These are phyloP conservation scores for Syncephalis plumigaleata DNA, from an alignment of 371 early-diverging fungal genomes.

Conservation along the genomic window DNA sequence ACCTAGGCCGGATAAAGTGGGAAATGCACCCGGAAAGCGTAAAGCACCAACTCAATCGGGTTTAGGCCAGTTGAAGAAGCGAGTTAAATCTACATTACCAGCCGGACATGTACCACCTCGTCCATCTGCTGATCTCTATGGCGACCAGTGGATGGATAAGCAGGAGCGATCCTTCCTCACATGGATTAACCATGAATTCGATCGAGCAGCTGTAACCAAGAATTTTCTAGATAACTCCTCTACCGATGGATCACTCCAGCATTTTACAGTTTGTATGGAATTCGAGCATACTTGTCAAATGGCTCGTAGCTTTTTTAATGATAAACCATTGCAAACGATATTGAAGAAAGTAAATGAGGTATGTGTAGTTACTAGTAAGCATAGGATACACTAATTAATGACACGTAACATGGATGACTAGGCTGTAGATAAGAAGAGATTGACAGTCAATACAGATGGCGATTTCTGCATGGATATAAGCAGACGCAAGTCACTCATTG, in stretches of 20 bases:
- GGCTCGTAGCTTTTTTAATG: conserved; percentile 15
- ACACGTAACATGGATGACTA: too few species aligned
- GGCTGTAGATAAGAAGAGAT: conserved; percentile 8
- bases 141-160: conserved; percentile 18
- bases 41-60: too few species aligned
- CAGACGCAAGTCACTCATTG: conserved; percentile 11
- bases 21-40: too few species aligned
- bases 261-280: conserved; percentile 8
- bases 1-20: too few species aligned
- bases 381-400: too few species aligned
- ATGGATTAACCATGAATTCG: conserved; percentile 17
- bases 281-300: conserved; percentile 13
- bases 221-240: conserved; percentile 13
- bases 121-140: conserved; percentile 11
- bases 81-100: too few species aligned
- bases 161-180: conserved; percentile 16
- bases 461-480: conserved; percentile 12
- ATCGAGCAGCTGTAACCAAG: conserved; percentile 10
- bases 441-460: conserved; percentile 10
- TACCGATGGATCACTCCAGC: conserved; percentile 14
- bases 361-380: too few species aligned
- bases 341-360: conserved; percentile 12
- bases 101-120: too few species aligned
- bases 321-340: conserved; percentile 11
- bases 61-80: too few species aligned